Conservation (phyloP, 1,139 yeast genomes). For the Yamadazyma spencermartinsiae region DNA sequence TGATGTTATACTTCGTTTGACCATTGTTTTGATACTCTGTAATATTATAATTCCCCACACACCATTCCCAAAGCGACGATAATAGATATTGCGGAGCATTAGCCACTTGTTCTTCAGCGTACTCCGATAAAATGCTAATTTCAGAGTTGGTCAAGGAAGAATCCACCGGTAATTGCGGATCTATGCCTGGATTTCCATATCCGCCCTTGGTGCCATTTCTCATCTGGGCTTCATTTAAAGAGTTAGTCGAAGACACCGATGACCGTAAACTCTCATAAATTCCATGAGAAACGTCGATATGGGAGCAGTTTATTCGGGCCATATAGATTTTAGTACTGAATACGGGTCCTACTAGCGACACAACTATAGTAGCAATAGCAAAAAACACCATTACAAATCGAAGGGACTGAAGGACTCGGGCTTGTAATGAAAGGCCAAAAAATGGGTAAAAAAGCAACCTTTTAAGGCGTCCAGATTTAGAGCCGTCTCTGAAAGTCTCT, state of each 20-base stretch:
- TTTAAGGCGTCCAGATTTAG: too few relatives aligned
- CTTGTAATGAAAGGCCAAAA: constrained; percentile 29
- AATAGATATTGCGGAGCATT: constrained; percentile 52
- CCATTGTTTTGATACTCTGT: constrained; percentile 19
- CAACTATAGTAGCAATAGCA: constrained; percentile 24
- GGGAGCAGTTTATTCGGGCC: constrained; percentile 48
- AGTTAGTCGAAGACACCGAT: constrained; percentile 25
- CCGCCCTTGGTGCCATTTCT: background rate
- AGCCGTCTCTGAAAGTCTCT: too few relatives aligned
- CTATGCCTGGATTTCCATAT: constrained; percentile 3
- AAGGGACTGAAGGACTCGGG: constrained; percentile 28
- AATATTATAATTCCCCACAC: constrained; percentile 43
- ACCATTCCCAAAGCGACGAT: constrained; percentile 46
- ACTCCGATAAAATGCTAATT: constrained; percentile 44
- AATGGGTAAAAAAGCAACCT: constrained; percentile 22
- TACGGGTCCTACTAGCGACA: constrained; percentile 32
- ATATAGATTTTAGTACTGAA: constrained; percentile 28
- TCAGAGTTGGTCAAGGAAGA: constrained; percentile 51
- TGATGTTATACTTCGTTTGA: constrained; percentile 9
- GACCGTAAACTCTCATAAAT: constrained; percentile 46
- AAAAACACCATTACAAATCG: constrained; percentile 27
- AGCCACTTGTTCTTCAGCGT: constrained; percentile 49
- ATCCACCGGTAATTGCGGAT: constrained; percentile 31
- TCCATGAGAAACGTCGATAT: constrained; percentile 52
- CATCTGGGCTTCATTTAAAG: background rate